These are phyloP conservation scores for Orbilia brochopaga DNA, from an alignment of 2,329 filamentous ascomycete species.

Conservation along the genomic window DNA sequence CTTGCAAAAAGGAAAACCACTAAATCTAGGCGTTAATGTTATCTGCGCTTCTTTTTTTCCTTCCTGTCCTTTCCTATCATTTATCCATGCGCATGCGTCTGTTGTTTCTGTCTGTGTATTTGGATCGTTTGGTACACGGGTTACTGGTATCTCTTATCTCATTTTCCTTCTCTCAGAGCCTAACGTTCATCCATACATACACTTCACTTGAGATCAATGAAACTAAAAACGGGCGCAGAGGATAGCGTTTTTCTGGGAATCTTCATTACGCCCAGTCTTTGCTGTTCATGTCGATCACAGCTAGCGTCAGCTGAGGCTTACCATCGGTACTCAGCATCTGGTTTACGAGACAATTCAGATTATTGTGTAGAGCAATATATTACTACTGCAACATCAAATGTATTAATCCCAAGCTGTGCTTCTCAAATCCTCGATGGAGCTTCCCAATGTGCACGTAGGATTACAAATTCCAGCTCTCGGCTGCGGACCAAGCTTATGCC, in stretches of 20 bases:
- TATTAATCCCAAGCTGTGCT: no score
- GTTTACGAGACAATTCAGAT: conserved; percentile 4
- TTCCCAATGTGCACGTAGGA: no score
- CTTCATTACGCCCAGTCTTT: background rate
- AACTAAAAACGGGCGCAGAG: no score
- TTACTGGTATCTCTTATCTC: background rate
- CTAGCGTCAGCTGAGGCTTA: background rate
- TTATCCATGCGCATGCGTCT: background rate
- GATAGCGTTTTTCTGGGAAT: no score
- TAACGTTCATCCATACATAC: background rate
- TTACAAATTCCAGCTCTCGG: no score
- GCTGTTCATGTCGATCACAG: background rate
- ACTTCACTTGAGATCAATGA: no score
- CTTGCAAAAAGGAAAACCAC: no score
- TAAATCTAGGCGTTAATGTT: background rate
- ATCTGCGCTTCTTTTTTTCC: background rate
- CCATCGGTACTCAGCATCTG: background rate
- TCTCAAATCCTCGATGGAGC: no score
- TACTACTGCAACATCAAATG: no score
- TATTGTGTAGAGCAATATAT: background rate
- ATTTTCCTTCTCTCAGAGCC: background rate
- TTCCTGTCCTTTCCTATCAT: background rate
- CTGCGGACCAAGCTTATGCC: no score
- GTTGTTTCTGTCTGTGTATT: background rate
- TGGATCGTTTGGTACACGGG: background rate